Conservation (phyloP, 441 rosid genomes). For the Mallotus japonicus region DNA sequence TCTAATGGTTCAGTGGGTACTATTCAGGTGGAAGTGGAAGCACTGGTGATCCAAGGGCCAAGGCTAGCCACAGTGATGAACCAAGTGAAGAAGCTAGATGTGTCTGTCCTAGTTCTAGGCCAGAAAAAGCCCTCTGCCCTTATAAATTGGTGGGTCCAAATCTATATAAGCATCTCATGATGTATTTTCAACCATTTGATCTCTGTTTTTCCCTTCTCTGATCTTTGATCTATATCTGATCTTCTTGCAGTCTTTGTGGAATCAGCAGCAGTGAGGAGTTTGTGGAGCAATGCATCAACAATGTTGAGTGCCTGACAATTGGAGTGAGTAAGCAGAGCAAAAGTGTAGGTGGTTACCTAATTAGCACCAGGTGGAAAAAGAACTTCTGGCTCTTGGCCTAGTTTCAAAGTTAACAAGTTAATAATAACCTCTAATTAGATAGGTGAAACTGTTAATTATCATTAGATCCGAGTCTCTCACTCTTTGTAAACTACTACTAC, state of each 20-base stretch:
- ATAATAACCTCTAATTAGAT: neutral
- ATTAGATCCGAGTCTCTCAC: constrained; percentile 17
- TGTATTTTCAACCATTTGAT: constrained; percentile 20
- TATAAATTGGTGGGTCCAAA: constrained; percentile 49
- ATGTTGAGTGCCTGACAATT: constrained; percentile 70
- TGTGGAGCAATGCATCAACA: constrained; percentile 72
- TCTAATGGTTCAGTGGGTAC: neutral
- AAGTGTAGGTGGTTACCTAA: constrained; percentile 72
- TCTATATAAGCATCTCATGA: neutral
- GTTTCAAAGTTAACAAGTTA: neutral
- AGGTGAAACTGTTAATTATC: constrained; percentile 1
- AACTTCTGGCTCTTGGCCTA: constrained; percentile 96
- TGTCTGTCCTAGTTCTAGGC: constrained; percentile 76
- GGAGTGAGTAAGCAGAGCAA: constrained; percentile 92
- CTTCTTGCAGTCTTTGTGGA: constrained; percentile 58
- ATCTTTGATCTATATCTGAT: neutral
- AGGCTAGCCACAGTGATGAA: constrained; percentile 66
- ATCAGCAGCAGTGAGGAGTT: constrained; percentile 59
- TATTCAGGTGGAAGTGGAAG: constrained; percentile 82
- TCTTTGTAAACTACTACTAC: neutral
- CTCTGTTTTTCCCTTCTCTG: constrained; percentile 7
- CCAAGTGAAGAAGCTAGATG: constrained; percentile 94
- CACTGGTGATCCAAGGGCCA: constrained; percentile 84
- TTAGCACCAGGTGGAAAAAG: constrained; percentile 87
- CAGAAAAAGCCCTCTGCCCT: constrained; percentile 66